Evolutionary conservation across 1,284 basidiomycete genomes (phyloP).

Genomic region (Neonothopanus nambi): DNA sequence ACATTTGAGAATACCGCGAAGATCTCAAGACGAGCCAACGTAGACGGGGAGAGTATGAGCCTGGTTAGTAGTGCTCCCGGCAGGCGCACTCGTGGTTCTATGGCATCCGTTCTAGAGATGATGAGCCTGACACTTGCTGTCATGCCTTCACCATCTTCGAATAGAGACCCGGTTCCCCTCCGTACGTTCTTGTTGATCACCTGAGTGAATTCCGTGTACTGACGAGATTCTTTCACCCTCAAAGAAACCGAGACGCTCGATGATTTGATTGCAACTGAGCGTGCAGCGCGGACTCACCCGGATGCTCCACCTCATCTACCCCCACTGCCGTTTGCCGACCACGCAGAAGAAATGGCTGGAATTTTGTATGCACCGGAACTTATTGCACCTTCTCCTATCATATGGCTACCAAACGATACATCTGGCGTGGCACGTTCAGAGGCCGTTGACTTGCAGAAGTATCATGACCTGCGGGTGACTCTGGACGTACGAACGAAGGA

Average conservation of each 20-base stretch:
- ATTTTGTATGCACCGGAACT: constrained; percentile 82
- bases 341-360: constrained; percentile 72
- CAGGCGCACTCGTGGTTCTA: constrained; percentile 56
- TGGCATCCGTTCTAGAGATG: constrained; percentile 78
- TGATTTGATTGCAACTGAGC: constrained; percentile 75
- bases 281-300: constrained; percentile 74
- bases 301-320: constrained; percentile 76
- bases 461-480: constrained; percentile 65
- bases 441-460: constrained; percentile 68
- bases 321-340: constrained; percentile 66
- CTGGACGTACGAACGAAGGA: constrained; percentile 64
- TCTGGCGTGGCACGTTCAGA: constrained; percentile 71
- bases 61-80: constrained; percentile 48
- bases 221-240: constrained; percentile 11
- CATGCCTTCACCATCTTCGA: constrained; percentile 57
- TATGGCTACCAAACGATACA: constrained; percentile 78
- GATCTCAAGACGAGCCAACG: constrained; percentile 32
- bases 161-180: constrained; percentile 63
- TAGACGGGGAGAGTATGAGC: constrained; percentile 53
- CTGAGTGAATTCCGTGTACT: constrained; percentile 7
- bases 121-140: constrained; percentile 76
- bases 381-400: constrained; percentile 70
- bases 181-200: constrained; percentile 42
- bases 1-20: constrained; percentile 49
- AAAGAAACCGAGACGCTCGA: constrained; percentile 74